phyloP scores from a whole-genome alignment of 495 filamentous ascomycete genomes.

The Lasiosphaeria miniovina region DNA sequence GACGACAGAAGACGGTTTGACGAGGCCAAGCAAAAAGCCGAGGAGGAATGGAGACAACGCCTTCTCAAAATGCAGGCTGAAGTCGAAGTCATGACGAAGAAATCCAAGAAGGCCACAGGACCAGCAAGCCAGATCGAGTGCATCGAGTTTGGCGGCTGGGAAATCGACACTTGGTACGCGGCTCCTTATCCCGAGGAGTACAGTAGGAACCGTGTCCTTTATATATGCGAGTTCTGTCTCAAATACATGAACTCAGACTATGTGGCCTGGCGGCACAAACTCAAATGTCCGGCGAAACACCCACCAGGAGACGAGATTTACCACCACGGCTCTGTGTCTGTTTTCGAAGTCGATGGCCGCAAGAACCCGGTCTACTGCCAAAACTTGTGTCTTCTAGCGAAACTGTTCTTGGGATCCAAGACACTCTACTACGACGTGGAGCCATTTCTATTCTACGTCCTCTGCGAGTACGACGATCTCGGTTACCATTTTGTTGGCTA shows the following conservation, averaged over 20 bases:
- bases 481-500: conserved; percentile 98
- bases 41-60: conserved; percentile 79
- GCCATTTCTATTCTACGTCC: conserved; percentile 96
- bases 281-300: conserved; percentile 94
- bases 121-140: conserved; percentile 96
- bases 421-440: conserved; percentile 99
- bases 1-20: conserved; percentile 83
- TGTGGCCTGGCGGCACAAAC: conserved; percentile 95
- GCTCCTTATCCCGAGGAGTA: conserved; percentile 98
- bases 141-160: conserved; percentile 94
- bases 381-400: conserved; percentile 92
- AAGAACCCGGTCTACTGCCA: conserved; percentile 98
- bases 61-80: conserved; percentile 48
- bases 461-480: conserved; percentile 89
- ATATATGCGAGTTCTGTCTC: conserved; percentile 97
- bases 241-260: conserved; percentile 99
- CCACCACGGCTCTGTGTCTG: conserved; percentile 85
- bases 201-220: conserved; percentile 88
- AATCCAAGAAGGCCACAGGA: conserved; percentile 67
- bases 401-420: conserved; percentile 94
- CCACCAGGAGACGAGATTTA: conserved; percentile 98
- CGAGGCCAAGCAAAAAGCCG: conserved; percentile 79
- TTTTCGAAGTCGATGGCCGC: conserved; percentile 95
- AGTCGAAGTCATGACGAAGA: conserved; percentile 42
- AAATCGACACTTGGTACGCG: conserved; percentile 99